Evolutionary conservation across 192 early-diverging fungal genomes (phyloP), one percentile per base, ranked within the genome.

Genomic region (Coemansia sp.): DNA sequence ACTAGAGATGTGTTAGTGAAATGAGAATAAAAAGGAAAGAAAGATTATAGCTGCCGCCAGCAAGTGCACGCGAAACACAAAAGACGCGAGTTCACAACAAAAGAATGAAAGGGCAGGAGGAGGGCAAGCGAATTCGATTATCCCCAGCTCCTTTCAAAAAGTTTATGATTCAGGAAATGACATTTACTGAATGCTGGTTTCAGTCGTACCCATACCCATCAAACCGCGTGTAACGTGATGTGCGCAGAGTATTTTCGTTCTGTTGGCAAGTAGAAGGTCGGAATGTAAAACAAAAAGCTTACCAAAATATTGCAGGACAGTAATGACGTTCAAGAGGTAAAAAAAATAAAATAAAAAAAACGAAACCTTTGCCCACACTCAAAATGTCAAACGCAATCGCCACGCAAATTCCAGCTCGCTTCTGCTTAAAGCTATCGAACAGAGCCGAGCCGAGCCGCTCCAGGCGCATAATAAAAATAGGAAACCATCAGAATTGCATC

Each of bases 171-270:
- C 55, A 30, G 55, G 30, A 30, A 30, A 30, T 30, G 30, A 30
- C 30, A 30, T 30, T 30, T 30, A 3, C 30, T 30, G 24, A 26
- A 53, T 23, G 55, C 20, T 16, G 61, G 30, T 35, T 51, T 64
- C 30, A 35, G 12, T 44, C 66, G 58, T 68, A 68, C 66, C 66
- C 66, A 68, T 68, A 68, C 66, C 66, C 66, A 68, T 68, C 66
- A 68, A 68, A 60, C 4, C 57, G 57, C 57, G 57, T 18, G 30
- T 26, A 38, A 36, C 2, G 34, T 26, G 35, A n/a, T 59, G 34
- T 59, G 35, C 57, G 57, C 35, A 18, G 3, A 34, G 34, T n/a
- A 26, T 23, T 26, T 53, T 11, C 12, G 6, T 26, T 53, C 24
- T 18, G 44, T 6, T 26, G 12, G 23, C 11, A 14, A 10, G 20